Base-by-base conservation (phyloP, 306 rosid species). In the Malus sylvestris region DNA sequence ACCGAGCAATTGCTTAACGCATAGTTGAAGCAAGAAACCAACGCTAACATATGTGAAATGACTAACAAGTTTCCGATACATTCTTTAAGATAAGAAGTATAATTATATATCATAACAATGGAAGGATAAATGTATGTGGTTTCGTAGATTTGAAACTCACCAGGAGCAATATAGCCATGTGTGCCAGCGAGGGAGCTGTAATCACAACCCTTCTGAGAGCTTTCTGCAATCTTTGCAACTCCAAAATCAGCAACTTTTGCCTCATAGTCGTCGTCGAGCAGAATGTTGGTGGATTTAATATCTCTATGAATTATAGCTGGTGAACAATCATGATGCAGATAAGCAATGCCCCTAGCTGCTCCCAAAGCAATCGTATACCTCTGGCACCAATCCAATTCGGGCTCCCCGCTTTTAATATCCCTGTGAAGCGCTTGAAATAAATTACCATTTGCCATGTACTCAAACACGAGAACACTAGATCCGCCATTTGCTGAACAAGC, bases 221-320 rank as follows among this genome's bases (percentile, higher is more conserved):
- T 86, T 59, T 86, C 92, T 38, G 85, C 93, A 74, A 89, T 81
- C 81, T 87, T 96, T 53, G 99, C 99, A 68, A 96, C 87, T 20
- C 99, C 99, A 72, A 96, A 96, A 84, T 96, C 99, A 44, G 98
- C 98, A 76, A 96, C 88, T 82, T 96, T 96, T 4, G 99, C 85
- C 85, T 92, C 97, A 46, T 83, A 91, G 68, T 86, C 83, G 73
- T 76, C 87, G 55, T 90, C 89, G 22, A 96, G 98, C 70, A 96
- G 90, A 83, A 96, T 96, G 81, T 96, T 96, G 78, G 93, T 90
- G 68, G 98, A 89, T 73, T 96, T 96, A 69, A 96, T 92, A 76
- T 96, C 99, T 77, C 98, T 82, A 67, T 96, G 99, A 81, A 96
- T 83, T 58, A 96, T 82, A 5, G 97, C 86, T 3, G 93, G 99